Evolutionary conservation across 169 alveolate genomes (phyloP).

Genomic region (Perkinsus olseni): DNA sequence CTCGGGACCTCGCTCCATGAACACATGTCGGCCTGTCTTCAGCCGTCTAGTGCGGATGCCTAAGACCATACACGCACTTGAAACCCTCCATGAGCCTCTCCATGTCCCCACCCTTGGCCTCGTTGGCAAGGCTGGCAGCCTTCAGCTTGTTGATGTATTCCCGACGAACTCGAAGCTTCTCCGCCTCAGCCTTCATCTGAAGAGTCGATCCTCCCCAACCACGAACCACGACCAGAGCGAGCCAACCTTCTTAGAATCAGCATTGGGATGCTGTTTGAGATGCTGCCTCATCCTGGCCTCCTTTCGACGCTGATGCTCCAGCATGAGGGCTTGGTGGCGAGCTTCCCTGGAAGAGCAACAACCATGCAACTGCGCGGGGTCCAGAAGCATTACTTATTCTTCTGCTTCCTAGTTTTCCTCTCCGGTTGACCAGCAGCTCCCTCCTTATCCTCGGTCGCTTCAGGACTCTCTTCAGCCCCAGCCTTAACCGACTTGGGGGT

Average conservation of each 20-base stretch:
- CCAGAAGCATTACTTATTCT: background rate
- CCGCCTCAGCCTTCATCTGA: background rate
- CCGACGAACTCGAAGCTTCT: background rate
- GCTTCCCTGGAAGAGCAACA: background rate
- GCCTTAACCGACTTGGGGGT: background rate
- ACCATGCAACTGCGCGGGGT: background rate
- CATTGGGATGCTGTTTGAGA: background rate
- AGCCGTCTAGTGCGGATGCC: background rate
- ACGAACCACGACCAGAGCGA: background rate
- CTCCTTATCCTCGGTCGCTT: background rate
- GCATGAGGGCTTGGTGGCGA: background rate
- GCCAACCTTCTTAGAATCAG: background rate
- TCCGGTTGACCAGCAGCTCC: background rate
- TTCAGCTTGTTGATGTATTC: background rate
- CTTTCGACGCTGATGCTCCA: background rate
- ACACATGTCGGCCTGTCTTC: background rate
- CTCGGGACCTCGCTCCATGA: background rate
- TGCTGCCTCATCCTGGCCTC: constrained; percentile 3
- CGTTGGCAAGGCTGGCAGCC: background rate
- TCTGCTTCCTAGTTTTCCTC: background rate
- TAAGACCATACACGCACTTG: background rate
- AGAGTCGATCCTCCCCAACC: background rate
- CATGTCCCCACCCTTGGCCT: background rate
- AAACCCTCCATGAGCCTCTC: background rate
- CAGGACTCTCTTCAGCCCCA: background rate